These are phyloP conservation scores for Exophiala alcalophila DNA, from an alignment of 2,329 filamentous ascomycete species.

Conservation along the genomic window DNA sequence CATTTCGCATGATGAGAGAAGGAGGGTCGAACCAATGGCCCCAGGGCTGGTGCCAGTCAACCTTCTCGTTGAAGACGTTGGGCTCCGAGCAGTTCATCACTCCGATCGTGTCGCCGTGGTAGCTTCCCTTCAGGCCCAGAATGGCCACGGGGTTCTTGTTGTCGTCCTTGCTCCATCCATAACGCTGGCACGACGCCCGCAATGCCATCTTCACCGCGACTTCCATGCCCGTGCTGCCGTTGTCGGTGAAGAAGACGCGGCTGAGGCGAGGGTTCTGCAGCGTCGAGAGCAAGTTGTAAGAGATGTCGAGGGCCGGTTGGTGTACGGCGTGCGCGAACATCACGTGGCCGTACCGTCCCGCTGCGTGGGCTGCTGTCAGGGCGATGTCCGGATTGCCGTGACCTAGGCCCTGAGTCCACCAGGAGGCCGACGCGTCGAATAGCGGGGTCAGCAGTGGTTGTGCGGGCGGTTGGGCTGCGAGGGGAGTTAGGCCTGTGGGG, in stretches of 20 bases:
- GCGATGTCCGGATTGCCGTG: slow-evolving; percentile 71
- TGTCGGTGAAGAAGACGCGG: slow-evolving; percentile 79
- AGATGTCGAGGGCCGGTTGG: slow-evolving; percentile 68
- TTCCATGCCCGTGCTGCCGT: slow-evolving; percentile 79
- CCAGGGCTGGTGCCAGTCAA: slow-evolving; percentile 79
- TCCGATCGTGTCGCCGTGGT: slow-evolving; percentile 84
- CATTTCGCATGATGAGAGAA: slow-evolving; percentile 62
- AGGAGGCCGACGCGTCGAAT: slow-evolving; percentile 81
- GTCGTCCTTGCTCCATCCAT: slow-evolving; percentile 57
- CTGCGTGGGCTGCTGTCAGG: slow-evolving; percentile 74
- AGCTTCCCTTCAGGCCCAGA: slow-evolving; percentile 73
- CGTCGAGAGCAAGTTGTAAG: slow-evolving; percentile 59
- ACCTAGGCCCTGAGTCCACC: slow-evolving; percentile 88
- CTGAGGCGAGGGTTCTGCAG: slow-evolving; percentile 63
- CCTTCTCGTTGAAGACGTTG: slow-evolving; percentile 72
- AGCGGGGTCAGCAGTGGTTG: slow-evolving; percentile 57
- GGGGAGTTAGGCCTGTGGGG: slow-evolving; percentile 17
- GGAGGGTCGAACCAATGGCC: slow-evolving; percentile 83
- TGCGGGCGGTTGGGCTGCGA: slow-evolving; percentile 19
- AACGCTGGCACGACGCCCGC: slow-evolving; percentile 63
- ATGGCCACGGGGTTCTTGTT: slow-evolving; percentile 60
- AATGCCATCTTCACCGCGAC: slow-evolving; percentile 84
- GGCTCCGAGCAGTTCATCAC: slow-evolving; percentile 84
- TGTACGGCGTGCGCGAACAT: slow-evolving; percentile 84
- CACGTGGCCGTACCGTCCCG: slow-evolving; percentile 80